Base-by-base conservation (phyloP, 495 filamentous ascomycete genomes). In the Barbatosphaeria neglecta region DNA sequence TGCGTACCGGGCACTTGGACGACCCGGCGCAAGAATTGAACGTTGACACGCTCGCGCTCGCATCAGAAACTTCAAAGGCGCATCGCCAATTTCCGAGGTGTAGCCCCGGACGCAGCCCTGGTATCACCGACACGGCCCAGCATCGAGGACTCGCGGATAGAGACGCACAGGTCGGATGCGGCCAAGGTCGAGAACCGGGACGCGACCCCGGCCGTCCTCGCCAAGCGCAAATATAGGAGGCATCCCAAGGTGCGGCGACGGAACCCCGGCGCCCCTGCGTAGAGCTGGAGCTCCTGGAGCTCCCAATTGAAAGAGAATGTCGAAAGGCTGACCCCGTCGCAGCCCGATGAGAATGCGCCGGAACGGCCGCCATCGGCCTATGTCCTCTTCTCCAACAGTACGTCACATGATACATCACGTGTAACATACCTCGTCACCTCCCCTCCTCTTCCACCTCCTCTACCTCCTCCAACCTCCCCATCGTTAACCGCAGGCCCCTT, bases 361-460 rank as follows among this genome's bases (percentile, higher is more conserved):
- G 83, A 86, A 55, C 67, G 84, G 22, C 81, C 84, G 19, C 80
- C 84, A 2, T 88, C 85, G 9, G 85, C 85, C 28, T 89, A 89
- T 60, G 84, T 89, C 19, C 78, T 89, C 45, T 89, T 89, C 57
- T 87, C 84, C 4, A 88, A 88, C 59, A 82, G 83, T 86, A 65
- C 61, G 80, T 71, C 41, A 40, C 23, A 33, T 22, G 24, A 44
- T 37, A 13, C 1, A 1, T 46, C 23, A 19, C 20, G 25, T n/a
- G n/a, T n/a, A n/a, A n/a, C n/a, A n/a, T n/a, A n/a, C n/a, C n/a
- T n/a, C n/a, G n/a, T n/a, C n/a, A n/a, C n/a, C n/a, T n/a, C n/a
- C n/a, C n/a, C n/a, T n/a, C n/a, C n/a, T n/a, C n/a, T n/a, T 4
- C 40, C 24, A 17, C 24, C 25, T 38, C 31, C 19, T 17, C 37